These are phyloP conservation scores for Pyricularia grisea DNA, from an alignment of 2,329 filamentous ascomycete genomes.

Conservation along the genomic window DNA sequence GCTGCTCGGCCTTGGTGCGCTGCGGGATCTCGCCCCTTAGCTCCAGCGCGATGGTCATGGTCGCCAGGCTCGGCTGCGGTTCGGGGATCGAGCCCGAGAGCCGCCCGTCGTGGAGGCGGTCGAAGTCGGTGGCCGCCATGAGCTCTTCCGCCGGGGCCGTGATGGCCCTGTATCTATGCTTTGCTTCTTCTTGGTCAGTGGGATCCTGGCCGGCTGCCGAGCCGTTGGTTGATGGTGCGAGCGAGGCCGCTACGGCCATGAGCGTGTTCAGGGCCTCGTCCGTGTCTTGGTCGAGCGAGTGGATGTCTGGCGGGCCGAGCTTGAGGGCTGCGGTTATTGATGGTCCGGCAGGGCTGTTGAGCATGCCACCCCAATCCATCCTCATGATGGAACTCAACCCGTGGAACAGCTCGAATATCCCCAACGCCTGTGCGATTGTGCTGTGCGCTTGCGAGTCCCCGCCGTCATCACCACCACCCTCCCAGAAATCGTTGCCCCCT, in stretches of 20 bases:
- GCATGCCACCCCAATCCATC: conserved; percentile 1
- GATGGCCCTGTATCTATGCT: neutral
- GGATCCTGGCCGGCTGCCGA: neutral
- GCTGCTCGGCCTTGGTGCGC: neutral
- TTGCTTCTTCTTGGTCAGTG: neutral
- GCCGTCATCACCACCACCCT: neutral
- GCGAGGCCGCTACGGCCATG: conserved; percentile 3
- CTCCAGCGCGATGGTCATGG: neutral
- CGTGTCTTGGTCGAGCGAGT: neutral
- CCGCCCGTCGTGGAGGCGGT: neutral
- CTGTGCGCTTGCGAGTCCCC: neutral
- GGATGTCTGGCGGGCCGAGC: conserved; percentile 1
- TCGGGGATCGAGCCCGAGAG: neutral
- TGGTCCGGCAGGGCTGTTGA: neutral
- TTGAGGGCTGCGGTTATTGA: conserved; percentile 1
- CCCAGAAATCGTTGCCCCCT: neutral
- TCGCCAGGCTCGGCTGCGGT: neutral
- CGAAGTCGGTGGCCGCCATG: neutral
- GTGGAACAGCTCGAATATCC: conserved; percentile 5
- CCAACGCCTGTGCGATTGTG: conserved; percentile 1
- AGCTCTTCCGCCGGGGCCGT: neutral
- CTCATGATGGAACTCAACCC: conserved; percentile 3
- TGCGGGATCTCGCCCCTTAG: neutral
- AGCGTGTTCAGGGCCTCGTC: conserved; percentile 1
- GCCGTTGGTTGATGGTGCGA: neutral